phyloP scores from a whole-genome alignment of 441 rosid species.

The Gossypium trilobum region DNA sequence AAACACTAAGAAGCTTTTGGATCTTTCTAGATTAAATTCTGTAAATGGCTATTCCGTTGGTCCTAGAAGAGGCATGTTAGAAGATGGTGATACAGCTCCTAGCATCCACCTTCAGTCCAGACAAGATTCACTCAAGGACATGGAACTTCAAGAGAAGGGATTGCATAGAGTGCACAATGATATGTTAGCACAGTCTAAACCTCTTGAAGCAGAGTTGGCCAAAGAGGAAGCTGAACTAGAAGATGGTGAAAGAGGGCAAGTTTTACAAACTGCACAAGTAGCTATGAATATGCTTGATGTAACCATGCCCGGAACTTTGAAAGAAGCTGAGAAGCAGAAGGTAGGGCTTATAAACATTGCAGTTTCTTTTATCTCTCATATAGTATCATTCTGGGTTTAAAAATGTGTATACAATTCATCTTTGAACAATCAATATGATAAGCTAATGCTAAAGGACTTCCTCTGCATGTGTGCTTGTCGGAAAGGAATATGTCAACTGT shows the following conservation, averaged over 20 bases:
- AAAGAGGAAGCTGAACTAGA: conserved; percentile 31
- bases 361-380: conserved; percentile 5
- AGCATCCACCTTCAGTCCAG: conserved; percentile 22
- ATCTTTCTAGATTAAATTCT: conserved; percentile 30
- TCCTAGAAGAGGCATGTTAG: conserved; percentile 25
- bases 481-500: background rate
- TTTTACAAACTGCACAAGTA: conserved; percentile 61
- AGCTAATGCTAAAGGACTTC: background rate
- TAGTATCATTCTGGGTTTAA: background rate
- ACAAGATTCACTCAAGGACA: conserved; percentile 26
- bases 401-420: background rate
- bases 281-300: conserved; percentile 81
- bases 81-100: conserved; percentile 27
- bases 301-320: conserved; percentile 66
- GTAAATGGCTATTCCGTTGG: conserved; percentile 37
- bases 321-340: conserved; percentile 67
- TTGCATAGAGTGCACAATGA: conserved; percentile 25
- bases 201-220: conserved; percentile 34
- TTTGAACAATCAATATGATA: conserved; percentile 4
- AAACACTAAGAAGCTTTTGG: conserved; percentile 34
- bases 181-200: conserved; percentile 25
- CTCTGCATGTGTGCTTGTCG: background rate
- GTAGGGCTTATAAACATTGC: conserved; percentile 27
- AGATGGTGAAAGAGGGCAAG: conserved; percentile 54
- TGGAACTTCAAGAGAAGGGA: conserved; percentile 24